Conservation (phyloP, 2,329 filamentous ascomycete genomes). For the Claviceps citrina region DNA sequence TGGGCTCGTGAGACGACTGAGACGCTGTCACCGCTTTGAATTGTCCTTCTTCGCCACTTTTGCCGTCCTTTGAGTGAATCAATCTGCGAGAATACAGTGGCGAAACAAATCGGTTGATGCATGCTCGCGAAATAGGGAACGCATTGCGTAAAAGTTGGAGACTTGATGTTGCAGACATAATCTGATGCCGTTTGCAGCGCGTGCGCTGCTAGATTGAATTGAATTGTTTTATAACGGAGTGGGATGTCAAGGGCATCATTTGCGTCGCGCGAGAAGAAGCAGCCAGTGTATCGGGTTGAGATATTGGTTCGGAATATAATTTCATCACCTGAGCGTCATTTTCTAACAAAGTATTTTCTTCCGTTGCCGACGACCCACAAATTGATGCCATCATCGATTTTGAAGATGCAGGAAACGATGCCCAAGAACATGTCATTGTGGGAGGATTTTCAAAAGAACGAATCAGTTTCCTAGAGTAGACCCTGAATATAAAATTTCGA, state of each 20-base stretch:
- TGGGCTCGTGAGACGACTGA: constrained; percentile 1
- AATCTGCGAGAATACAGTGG: background rate
- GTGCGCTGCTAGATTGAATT: no score
- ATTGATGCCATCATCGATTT: constrained; percentile 3
- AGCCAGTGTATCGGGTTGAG: background rate
- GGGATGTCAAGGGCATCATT: background rate
- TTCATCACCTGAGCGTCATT: constrained; percentile 1
- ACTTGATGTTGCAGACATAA: background rate
- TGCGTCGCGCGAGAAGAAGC: background rate
- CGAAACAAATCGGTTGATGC: background rate
- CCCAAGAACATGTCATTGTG: no score
- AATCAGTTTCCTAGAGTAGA: background rate
- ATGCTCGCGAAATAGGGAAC: background rate
- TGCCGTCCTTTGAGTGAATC: background rate
- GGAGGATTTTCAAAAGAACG: no score
- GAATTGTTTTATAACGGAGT: background rate
- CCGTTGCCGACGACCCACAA: background rate
- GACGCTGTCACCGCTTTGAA: constrained; percentile 1
- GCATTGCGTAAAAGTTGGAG: background rate
- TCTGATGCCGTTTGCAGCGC: no score
- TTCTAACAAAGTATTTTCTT: no score
- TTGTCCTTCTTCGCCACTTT: background rate
- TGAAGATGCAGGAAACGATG: background rate
- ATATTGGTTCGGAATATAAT: background rate
- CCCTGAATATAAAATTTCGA: no score